Conservation (phyloP, 371 early-diverging fungal species). For the Thermomucor indicae-seudaticae region DNA sequence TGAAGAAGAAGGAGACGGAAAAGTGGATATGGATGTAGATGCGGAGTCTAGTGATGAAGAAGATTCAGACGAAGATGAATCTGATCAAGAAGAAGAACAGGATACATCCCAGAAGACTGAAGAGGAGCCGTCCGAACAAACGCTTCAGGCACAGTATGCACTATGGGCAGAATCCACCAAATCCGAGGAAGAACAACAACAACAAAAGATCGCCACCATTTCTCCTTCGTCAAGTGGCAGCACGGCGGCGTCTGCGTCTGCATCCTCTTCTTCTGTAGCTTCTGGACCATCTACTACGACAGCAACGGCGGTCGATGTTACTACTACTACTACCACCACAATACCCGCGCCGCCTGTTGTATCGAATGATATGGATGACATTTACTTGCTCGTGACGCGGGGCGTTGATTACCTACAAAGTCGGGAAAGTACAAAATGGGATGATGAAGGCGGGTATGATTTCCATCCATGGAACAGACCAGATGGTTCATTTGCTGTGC, state of each 20-base stretch:
- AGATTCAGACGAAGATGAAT: constrained; percentile 2
- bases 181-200: constrained; percentile 7
- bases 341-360: neutral
- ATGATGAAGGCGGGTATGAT: constrained; percentile 46
- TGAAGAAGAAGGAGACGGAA: constrained; percentile 1
- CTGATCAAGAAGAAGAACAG: neutral
- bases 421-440: constrained; percentile 42
- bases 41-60: constrained; percentile 9
- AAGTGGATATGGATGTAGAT: constrained; percentile 4
- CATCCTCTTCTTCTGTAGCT: constrained; percentile 8
- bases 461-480: constrained; percentile 50
- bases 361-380: constrained; percentile 5
- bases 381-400: constrained; percentile 28
- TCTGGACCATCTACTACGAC: neutral
- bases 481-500: constrained; percentile 38
- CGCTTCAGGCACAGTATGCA: constrained; percentile 29
- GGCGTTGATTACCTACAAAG: constrained; percentile 39
- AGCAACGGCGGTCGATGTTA: neutral
- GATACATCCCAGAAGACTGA: neutral
- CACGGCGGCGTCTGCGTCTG: neutral
- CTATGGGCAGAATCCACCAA: constrained; percentile 41
- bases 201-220: neutral
- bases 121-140: constrained; percentile 1
- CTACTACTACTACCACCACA: constrained; percentile 1
- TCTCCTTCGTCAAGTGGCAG: neutral